A percentile compares a stretch with the other conserved stretches of the same genome.
Evolutionary conservation across 768 basidiomycete genomes (phyloP).

Genomic region (Gloeopeniophorella convolvens): DNA sequence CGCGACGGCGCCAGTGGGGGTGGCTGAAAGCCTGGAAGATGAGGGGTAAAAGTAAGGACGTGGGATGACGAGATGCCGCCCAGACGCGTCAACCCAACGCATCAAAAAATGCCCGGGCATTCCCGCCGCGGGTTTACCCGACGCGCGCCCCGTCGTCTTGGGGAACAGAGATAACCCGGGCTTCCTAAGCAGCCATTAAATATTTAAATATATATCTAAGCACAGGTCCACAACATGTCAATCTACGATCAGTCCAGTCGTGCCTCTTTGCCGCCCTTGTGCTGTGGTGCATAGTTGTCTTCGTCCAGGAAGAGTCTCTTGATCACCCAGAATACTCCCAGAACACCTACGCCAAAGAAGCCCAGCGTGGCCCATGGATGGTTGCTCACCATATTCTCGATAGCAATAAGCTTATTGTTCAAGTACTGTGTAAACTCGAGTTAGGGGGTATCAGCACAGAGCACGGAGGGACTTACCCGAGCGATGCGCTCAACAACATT

Average conservation of each 20-base stretch:
- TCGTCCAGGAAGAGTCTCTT: conserved; percentile 23
- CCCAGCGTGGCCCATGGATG: conserved; percentile 26
- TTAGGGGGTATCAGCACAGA: background rate
- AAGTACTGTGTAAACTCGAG: conserved; percentile 26
- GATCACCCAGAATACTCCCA: conserved; percentile 20
- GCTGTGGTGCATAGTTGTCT: background rate
- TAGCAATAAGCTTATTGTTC: conserved; percentile 24
- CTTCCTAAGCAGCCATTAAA: no score
- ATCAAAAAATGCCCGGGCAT: no score
- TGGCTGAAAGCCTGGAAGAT: background rate
- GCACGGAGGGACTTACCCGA: conserved; percentile 40
- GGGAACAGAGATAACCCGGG: no score
- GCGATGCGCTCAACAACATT: conserved; percentile 61
- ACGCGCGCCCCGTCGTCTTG: no score
- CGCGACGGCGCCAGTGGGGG: background rate
- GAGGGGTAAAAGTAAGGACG: background rate
- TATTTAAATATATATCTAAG: conserved; percentile 6
- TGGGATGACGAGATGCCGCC: background rate
- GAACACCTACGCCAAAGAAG: conserved; percentile 21
- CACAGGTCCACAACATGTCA: no score
- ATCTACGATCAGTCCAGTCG: conserved; percentile 12
- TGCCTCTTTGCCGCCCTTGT: conserved; percentile 9
- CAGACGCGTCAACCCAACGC: conserved; percentile 9
- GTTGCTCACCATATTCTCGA: conserved; percentile 24
- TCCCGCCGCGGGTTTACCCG: no score